These are phyloP conservation scores for Kockiozyma suomiensis DNA, from an alignment of 805 yeast species.

Conservation along the genomic window DNA sequence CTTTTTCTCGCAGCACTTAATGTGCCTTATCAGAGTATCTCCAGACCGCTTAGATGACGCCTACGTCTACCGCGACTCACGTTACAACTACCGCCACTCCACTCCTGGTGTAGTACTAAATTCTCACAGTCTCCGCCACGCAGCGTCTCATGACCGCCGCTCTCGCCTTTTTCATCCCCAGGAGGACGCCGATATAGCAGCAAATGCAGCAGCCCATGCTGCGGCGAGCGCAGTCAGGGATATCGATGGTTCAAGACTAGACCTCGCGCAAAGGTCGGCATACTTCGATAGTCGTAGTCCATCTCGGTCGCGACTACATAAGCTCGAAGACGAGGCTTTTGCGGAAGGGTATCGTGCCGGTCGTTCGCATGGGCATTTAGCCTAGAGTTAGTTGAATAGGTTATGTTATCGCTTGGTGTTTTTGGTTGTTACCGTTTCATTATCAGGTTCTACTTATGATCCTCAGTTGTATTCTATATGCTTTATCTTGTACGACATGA, in stretches of 20 bases:
- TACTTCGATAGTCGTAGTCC: background rate
- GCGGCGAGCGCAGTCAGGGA: slow-evolving; percentile 4
- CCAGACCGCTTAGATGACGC: slow-evolving; percentile 2
- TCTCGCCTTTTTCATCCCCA: background rate
- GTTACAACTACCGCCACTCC: background rate
- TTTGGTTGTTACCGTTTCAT: too few relatives aligned
- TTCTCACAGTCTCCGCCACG: background rate
- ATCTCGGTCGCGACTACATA: background rate
- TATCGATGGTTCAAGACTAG: background rate
- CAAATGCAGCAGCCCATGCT: slow-evolving; percentile 11
- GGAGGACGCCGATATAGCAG: slow-evolving; percentile 6
- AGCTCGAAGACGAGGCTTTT: slow-evolving; percentile 1
- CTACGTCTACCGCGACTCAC: background rate
- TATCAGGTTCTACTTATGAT: too few relatives aligned
- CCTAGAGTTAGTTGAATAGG: too few relatives aligned
- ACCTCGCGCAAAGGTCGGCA: background rate
- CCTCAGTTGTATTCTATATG: too few relatives aligned
- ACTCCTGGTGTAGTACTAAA: background rate
- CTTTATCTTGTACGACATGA: too few relatives aligned
- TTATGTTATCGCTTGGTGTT: too few relatives aligned
- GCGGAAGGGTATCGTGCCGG: slow-evolving; percentile 5
- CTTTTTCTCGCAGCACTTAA: background rate
- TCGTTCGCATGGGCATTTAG: background rate
- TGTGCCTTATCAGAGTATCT: slow-evolving; percentile 4
- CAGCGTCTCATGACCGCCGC: background rate